Evolutionary conservation across 108 stramenopile species (phyloP).

Genomic region (Aurantiochytrium sp.): DNA sequence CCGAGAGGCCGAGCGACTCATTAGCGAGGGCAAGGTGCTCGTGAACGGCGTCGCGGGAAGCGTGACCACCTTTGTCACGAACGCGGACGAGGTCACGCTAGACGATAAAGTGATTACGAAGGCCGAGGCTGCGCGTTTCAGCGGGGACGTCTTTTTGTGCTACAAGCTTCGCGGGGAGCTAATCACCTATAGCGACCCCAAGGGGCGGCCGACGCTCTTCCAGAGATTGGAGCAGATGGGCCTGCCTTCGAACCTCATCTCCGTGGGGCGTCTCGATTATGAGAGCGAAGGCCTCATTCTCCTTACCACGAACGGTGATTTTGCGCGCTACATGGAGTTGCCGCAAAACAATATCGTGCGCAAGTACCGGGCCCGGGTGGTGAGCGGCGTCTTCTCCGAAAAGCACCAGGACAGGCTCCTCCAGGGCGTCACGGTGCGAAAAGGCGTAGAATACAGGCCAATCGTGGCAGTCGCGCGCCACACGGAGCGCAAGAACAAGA

Average conservation of each 20-base stretch:
- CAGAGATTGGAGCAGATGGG: conserved; percentile 4
- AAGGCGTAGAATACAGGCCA: conserved; percentile 4
- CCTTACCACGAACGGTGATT: conserved; percentile 31
- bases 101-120: not conserved
- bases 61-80: not conserved
- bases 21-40: not conserved
- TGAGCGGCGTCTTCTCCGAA: not conserved
- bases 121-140: not conserved
- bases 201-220: conserved; percentile 36
- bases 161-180: conserved; percentile 33
- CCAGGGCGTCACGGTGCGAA: not conserved
- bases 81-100: not conserved
- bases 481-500: not conserved
- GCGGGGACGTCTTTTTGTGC: conserved; percentile 1
- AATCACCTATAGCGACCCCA: conserved; percentile 25
- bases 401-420: not conserved
- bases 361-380: conserved; percentile 16
- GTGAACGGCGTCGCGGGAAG: not conserved
- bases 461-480: not conserved
- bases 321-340: conserved; percentile 35
- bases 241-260: not conserved
- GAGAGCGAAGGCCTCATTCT: conserved; percentile 28
- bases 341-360: not conserved
- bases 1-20: not conserved
- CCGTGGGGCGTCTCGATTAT: conserved; percentile 29